A percentile compares a stretch with the other conserved stretches of the same genome.
These are phyloP conservation scores for Coleophoma cylindrospora DNA, from an alignment of 2,329 filamentous ascomycete species.

Conservation along the genomic window DNA sequence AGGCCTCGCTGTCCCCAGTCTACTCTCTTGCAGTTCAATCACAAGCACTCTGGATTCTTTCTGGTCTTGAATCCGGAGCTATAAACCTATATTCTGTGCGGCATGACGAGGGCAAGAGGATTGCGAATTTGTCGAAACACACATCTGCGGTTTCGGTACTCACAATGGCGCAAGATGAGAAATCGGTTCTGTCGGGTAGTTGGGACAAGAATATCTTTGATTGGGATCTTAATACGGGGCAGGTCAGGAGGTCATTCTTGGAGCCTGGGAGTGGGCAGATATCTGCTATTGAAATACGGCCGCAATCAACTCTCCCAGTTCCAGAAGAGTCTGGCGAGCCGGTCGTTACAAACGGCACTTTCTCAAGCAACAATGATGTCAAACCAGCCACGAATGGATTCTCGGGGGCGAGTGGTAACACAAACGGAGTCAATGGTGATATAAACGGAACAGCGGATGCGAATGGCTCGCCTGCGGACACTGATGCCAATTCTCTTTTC, in stretches of 20 bases:
- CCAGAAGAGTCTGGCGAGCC: constrained; percentile 62
- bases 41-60: constrained; percentile 85
- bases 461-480: constrained; percentile 54
- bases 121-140: constrained; percentile 75
- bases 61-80: constrained; percentile 81
- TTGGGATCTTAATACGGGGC: constrained; percentile 90
- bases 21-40: constrained; percentile 92
- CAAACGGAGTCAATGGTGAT: constrained; percentile 28
- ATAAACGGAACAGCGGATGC: constrained; percentile 31
- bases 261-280: constrained; percentile 78
- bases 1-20: constrained; percentile 74
- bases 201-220: constrained; percentile 95
- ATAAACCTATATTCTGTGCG: constrained; percentile 93
- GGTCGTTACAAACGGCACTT: constrained; percentile 61
- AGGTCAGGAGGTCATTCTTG: constrained; percentile 74
- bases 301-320: constrained; percentile 68
- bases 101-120: constrained; percentile 90
- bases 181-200: constrained; percentile 81
- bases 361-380: constrained; percentile 66
- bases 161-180: constrained; percentile 77
- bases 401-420: constrained; percentile 22
- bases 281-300: constrained; percentile 80
- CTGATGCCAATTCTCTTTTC: constrained; percentile 66
- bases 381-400: constrained; percentile 51
- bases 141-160: constrained; percentile 89